phyloP scores from a whole-genome alignment of 495 filamentous ascomycete species.

The Usnea hakonensis region DNA sequence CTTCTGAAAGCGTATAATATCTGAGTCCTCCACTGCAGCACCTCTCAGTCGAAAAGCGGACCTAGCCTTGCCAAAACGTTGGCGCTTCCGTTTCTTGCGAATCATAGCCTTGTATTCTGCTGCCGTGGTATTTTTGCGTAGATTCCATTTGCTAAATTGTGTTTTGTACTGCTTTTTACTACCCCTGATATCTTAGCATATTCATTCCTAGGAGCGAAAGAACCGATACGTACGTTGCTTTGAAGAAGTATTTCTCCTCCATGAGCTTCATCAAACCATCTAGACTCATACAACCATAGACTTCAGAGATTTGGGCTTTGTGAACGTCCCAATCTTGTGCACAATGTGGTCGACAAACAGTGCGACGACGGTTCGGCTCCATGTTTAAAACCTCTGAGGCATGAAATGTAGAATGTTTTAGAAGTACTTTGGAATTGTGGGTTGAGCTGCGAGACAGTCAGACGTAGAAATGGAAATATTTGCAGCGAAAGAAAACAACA shows the following conservation, averaged over 20 bases:
- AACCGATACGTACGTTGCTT: slow-evolving; percentile 1
- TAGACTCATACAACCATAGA: neutral
- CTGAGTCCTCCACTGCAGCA: neutral
- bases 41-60: slow-evolving; percentile 2
- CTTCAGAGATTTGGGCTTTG: too few species aligned
- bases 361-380: too few species aligned
- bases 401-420: too few species aligned
- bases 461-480: too few species aligned
- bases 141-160: neutral
- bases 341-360: too few species aligned
- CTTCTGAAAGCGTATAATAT: neutral
- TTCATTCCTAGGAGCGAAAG: neutral
- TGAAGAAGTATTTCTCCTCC: neutral
- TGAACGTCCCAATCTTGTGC: too few species aligned
- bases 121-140: neutral
- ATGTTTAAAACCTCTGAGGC: too few species aligned
- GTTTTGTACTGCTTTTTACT: slow-evolving; percentile 6
- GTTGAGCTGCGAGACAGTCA: too few species aligned
- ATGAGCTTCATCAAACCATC: neutral
- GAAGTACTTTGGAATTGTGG: too few species aligned
- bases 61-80: neutral
- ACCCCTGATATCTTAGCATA: neutral
- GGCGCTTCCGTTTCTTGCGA: neutral
- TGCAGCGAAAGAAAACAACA: too few species aligned
- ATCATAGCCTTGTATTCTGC: neutral